Evolutionary conservation across 2,329 filamentous ascomycete species (phyloP), one percentile per base, ranked within the genome.

Genomic region (Aureobasidium sp.): DNA sequence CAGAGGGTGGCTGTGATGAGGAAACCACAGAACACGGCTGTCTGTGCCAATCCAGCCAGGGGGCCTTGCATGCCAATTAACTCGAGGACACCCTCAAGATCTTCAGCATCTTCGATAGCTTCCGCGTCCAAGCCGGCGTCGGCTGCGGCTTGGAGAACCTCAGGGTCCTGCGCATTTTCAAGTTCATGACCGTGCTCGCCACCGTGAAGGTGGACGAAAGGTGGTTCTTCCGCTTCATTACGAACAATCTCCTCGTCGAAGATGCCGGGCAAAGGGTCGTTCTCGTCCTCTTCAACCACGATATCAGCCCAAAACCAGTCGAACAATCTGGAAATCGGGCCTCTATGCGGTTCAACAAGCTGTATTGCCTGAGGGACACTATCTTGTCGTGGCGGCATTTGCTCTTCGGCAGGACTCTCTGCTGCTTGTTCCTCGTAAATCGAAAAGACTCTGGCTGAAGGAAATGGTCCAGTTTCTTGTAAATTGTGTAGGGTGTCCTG

Each of bases 41-140:
- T 99, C 69, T 99, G 94, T 66, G 97, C 85, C 6, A 99, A 81
- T 2, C 90, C 91, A 15, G 88, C 87, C 3, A 99, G 80, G 0
- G 94, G 94, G 0, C 94, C 94, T 69, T 95, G 90, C 88, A 99
- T 95, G 38, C 94, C 94, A 62, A 99, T 88, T 17, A 99, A 83
- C 72, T 99, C 94, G 78, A 99, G 85, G 57, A 99, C 89, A 0
- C 94, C 94, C 71, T 99, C 94, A 17, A 99, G 84, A 69, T 99
- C 94, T 74, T 99, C 94, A 10, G 89, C 89, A 66, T 96, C 76
- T 63, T 92, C 89, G 43, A 90, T 81, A 10, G 86, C 87, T 59
- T 86, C 83, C 47, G 85, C 83, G 67, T 96, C 90, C 37, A 93
- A 77, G 9, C 82, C 88, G 17, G 83, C 85, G 51, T 82, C 84